Evolutionary conservation across 371 early-diverging fungal species (phyloP).

Genomic region (Capillidium heterosporum): DNA sequence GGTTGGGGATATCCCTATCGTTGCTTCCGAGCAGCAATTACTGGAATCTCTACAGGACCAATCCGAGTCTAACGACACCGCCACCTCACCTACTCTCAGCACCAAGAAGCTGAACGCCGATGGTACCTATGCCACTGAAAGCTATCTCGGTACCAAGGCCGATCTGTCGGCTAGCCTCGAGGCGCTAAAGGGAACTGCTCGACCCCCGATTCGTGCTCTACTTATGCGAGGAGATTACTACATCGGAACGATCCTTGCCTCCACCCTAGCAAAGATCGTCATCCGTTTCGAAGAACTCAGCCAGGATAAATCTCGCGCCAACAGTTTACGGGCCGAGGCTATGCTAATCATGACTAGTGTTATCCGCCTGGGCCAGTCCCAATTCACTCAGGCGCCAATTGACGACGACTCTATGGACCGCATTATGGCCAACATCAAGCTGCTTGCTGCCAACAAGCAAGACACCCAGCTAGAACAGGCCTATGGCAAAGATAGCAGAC

Average conservation of each 20-base stretch:
- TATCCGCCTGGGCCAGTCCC: conserved; percentile 78
- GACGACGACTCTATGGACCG: conserved; percentile 93
- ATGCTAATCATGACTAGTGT: conserved; percentile 94
- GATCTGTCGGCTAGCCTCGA: conserved; percentile 26
- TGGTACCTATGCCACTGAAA: conserved; percentile 94
- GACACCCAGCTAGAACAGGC: conserved; percentile 37
- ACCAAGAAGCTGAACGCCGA: conserved; percentile 76
- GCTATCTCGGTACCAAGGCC: conserved; percentile 42
- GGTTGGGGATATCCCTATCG: conserved; percentile 81
- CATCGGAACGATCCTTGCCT: conserved; percentile 69
- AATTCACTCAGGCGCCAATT: conserved; percentile 62
- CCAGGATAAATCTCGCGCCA: conserved; percentile 28
- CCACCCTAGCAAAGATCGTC: conserved; percentile 75
- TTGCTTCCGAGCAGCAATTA: conserved; percentile 56
- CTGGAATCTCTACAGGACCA: conserved; percentile 22
- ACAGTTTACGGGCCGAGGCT: conserved; percentile 70
- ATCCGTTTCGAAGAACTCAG: conserved; percentile 40
- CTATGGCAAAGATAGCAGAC: conserved; percentile 59
- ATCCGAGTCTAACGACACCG: conserved; percentile 17
- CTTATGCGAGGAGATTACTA: conserved; percentile 85
- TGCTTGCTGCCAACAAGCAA: conserved; percentile 36
- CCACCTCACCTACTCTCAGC: conserved; percentile 23
- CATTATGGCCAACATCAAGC: conserved; percentile 72
- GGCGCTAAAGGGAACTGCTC: conserved; percentile 41
- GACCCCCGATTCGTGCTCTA: conserved; percentile 60